Evolutionary conservation across 2,329 filamentous ascomycete species (phyloP), one percentile per base, ranked within the genome.

Genomic region (Cercospora berteroae): DNA sequence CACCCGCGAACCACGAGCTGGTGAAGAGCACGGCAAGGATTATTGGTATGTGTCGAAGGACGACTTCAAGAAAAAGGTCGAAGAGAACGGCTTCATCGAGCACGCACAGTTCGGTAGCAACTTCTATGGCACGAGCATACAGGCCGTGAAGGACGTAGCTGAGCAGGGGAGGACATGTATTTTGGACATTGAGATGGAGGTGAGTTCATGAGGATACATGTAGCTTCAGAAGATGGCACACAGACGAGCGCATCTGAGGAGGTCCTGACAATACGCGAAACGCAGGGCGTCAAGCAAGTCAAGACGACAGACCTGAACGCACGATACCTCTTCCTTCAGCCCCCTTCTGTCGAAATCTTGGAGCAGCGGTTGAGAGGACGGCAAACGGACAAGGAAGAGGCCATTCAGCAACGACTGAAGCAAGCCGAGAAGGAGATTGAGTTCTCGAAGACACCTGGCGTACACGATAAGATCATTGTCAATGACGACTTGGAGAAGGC

Each of bases 141-240:
- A 86, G 79, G 92, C 92, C 29, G 92, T 97, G 70, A 86, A 89
- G 79, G 88, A 92, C 75, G 89, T 94, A 78, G 86, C 86, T 2
- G 86, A 87, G 68, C 87, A 89, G 81, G 85, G 85, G 56, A 87
- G 88, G 80, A 90, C 89, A 18, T 94, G 94, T 69, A 88, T 97
- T 58, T 83, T 97, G 73, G 94, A 98, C 79, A 98, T 97, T 77
- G 94, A 97, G 85, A 97, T 97, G 92, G 93, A 97, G 87, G 89
- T 90, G 78, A 64, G 61, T 64, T 5, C 23, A 29, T 36, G 81
- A 74, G 1, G 12, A 10, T 4, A 5, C 5, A 8, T 48, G n/a
- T 52, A 29, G 7, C 18, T 7, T 29, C 27, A 29, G 18, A 12
- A 36, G 36, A 16, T n/a, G n/a, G 33, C 8, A 36, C 7, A n/a